Evolutionary conservation across 2,329 filamentous ascomycete genomes (phyloP).

Genomic region (Amesomyces nigricolor): DNA sequence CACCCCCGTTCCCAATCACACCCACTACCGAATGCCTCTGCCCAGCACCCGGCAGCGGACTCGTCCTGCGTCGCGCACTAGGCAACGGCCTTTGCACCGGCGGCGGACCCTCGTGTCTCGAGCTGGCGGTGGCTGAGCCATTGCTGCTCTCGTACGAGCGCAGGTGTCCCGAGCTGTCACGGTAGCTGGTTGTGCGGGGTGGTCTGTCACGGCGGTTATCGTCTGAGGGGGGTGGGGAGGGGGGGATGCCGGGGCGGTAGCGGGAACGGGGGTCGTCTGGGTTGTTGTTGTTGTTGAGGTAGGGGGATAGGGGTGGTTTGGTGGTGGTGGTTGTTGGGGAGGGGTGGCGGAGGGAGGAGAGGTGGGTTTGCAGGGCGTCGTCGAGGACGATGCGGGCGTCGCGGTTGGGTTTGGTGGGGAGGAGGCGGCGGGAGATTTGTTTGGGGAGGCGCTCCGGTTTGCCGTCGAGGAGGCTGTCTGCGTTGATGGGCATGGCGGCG

Average conservation of each 20-base stretch:
- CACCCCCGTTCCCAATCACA: neutral
- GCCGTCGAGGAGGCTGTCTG: slow-evolving; percentile 48
- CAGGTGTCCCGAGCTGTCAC: neutral
- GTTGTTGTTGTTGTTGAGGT: neutral
- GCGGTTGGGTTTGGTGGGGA: slow-evolving; percentile 56
- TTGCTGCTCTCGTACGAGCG: slow-evolving; percentile 10
- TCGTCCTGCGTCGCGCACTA: neutral
- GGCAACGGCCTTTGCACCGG: neutral
- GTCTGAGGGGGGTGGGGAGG: slow-evolving; percentile 1
- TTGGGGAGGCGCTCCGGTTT: slow-evolving; percentile 71
- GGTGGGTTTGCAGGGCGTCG: slow-evolving; percentile 43
- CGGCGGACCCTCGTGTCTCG: neutral
- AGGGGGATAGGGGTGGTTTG: neutral
- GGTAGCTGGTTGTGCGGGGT: neutral
- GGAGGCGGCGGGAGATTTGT: slow-evolving; percentile 66
- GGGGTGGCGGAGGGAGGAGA: neutral
- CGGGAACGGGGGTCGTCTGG: slow-evolving; percentile 2
- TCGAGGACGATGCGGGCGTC: slow-evolving; percentile 56
- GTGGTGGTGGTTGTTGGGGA: neutral
- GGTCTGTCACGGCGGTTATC: neutral
- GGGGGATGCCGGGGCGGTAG: slow-evolving; percentile 4
- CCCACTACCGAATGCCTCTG: neutral
- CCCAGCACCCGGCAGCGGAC: neutral
- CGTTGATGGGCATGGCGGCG: slow-evolving; percentile 61
- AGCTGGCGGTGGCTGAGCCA: slow-evolving; percentile 1